These are phyloP conservation scores for Puccinia polysora DNA, from an alignment of 1,284 basidiomycete species.

Conservation along the genomic window DNA sequence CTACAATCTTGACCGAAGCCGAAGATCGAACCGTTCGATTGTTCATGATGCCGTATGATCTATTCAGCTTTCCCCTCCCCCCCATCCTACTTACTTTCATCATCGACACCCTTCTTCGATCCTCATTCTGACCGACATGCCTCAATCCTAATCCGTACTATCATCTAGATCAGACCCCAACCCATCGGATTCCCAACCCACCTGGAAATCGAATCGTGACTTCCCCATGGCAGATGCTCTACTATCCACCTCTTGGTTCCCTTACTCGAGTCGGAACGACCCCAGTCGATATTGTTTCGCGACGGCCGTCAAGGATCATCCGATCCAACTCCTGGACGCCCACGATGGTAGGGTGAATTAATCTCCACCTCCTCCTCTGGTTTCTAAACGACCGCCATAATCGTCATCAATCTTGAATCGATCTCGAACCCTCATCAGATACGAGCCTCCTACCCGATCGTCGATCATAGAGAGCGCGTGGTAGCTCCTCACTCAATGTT, in stretches of 20 bases:
- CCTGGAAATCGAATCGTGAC: constrained; percentile 21
- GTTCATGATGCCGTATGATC: too few species aligned
- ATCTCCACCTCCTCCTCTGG: constrained; percentile 22
- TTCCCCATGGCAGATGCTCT: constrained; percentile 37
- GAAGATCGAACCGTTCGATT: constrained; percentile 38
- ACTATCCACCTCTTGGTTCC: constrained; percentile 63
- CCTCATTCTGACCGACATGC: neutral
- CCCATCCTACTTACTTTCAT: constrained; percentile 17
- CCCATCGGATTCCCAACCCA: neutral
- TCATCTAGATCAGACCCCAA: too few species aligned
- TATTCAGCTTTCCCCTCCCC: too few species aligned
- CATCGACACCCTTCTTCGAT: neutral
- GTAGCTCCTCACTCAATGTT: constrained; percentile 75
- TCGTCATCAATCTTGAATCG: constrained; percentile 17
- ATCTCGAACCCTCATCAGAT: constrained; percentile 57
- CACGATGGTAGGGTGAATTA: constrained; percentile 65
- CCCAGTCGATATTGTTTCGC: constrained; percentile 72
- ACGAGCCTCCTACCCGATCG: constrained; percentile 80
- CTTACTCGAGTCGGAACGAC: constrained; percentile 61
- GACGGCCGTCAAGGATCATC: constrained; percentile 71
- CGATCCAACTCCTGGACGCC: constrained; percentile 74
- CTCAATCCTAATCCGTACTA: too few species aligned
- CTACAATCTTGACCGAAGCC: constrained; percentile 37
- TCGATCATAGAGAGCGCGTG: constrained; percentile 82
- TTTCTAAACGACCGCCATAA: neutral